A percentile compares a stretch with the other conserved stretches of the same genome.
Evolutionary conservation across 768 basidiomycete genomes (phyloP).

Genomic region (Ramaria sp.): DNA sequence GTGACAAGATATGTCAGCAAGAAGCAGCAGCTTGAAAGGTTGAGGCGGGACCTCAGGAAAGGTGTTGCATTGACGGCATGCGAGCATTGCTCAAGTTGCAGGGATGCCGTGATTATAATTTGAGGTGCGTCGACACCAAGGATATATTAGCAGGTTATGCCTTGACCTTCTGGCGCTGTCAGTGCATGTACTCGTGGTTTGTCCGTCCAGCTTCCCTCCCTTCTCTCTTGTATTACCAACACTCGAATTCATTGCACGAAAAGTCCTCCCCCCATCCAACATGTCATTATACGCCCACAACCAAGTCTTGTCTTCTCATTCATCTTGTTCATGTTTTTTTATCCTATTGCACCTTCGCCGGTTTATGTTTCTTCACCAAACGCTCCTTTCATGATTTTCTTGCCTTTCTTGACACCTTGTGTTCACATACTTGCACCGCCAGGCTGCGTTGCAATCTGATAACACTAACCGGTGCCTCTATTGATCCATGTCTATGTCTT

Average conservation of each 20-base stretch:
- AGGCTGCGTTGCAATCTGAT: too few species aligned
- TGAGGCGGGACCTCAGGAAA: slow-evolving; percentile 43
- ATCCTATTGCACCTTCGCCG: neutral
- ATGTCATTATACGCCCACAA: neutral
- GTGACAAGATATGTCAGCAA: slow-evolving; percentile 41
- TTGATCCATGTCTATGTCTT: too few species aligned
- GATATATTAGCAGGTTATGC: neutral
- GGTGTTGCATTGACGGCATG: slow-evolving; percentile 15
- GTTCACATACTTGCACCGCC: too few species aligned
- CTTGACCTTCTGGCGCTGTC: neutral
- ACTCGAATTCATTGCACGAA: neutral
- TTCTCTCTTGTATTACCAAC: neutral
- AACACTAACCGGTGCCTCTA: too few species aligned
- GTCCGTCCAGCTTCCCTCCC: neutral
- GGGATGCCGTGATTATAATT: neutral
- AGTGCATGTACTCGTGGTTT: neutral
- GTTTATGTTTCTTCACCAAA: neutral
- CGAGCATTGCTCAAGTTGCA: neutral
- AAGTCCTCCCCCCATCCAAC: neutral
- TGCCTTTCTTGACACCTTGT: too few species aligned
- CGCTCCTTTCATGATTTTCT: neutral
- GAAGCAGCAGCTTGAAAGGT: slow-evolving; percentile 54
- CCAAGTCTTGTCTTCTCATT: neutral
- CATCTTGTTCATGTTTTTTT: neutral
- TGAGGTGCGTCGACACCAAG: neutral